Base-by-base conservation (phyloP, 1,284 basidiomycete species). In the Leccinum griseonigrum region DNA sequence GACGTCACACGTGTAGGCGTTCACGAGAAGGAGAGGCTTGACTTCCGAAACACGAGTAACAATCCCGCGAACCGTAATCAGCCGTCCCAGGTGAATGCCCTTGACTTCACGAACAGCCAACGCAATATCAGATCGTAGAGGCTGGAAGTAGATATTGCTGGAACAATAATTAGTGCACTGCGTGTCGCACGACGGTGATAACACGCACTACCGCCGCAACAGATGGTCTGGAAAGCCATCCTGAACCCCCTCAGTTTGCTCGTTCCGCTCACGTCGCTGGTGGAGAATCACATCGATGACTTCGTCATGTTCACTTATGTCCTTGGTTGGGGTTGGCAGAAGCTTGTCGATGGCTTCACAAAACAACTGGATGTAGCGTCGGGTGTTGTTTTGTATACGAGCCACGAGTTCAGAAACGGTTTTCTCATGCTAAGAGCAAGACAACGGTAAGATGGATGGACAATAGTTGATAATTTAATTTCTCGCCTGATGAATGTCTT, bases 31-130 rank as follows among this genome's bases (percentile, higher is more conserved):
- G 36, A 98, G 88, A 9, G 97, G 97, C 74, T 99, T 99, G 74
- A 99, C 97, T 81, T 99, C 97, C 8, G 95, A 97, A 3, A 99
- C 95, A 60, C 97, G 94, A 18, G 96, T 99, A 57, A 99, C 95
- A 69, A 99, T 98, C 56, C 97, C 97, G 52, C 97, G 92, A 64
- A 97, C 92, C 22, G 95, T 98, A 74, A 99, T 96, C 64, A 99
- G 83, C 69, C 88, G 90, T 57, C 97, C 97, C 26, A 99, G 83
- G 68, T 96, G 90, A 14, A 79, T 74, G 26, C 95, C 94, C 63
- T 88, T 90, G 38, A 99, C 94, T 54, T 95, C 87, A 50, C 97
- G 90, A 14, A 99, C 97, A 29, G 97, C 95, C 73, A 98, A 84
- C 16, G 89, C 82, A 11, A 85, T 75, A 66, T 90, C 88, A 28